Evolutionary conservation across 2,329 filamentous ascomycete species (phyloP).

Genomic region (Epichloe amarillans): DNA sequence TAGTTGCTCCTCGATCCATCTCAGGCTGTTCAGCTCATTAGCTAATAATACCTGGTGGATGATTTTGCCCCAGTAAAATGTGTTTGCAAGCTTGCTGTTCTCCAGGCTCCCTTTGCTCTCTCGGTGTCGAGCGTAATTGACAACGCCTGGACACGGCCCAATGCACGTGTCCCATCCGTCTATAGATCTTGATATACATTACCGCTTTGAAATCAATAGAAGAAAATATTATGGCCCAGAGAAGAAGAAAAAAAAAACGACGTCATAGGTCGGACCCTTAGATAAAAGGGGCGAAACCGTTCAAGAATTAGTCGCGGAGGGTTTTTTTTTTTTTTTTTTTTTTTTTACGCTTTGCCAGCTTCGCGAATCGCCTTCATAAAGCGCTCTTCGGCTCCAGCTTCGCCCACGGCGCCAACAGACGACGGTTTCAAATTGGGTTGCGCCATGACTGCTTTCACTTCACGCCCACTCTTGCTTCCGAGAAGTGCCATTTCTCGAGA

Average conservation of each 20-base stretch:
- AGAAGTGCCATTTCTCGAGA: constrained; percentile 39
- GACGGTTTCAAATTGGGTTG: constrained; percentile 16
- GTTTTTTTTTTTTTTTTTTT: not conserved
- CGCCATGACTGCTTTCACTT: constrained; percentile 27
- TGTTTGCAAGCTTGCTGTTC: not conserved
- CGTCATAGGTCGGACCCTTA: not conserved
- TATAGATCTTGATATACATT: constrained; percentile 14
- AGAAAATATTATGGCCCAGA: constrained; percentile 4
- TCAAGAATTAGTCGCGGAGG: not conserved
- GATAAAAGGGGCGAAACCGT: not conserved
- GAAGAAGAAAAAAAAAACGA: not conserved
- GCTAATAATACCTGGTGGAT: not conserved
- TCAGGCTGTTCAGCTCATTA: not conserved
- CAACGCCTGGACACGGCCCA: constrained; percentile 8
- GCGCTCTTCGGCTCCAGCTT: constrained; percentile 34
- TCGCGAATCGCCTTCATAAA: constrained; percentile 23
- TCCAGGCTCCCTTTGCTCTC: not conserved
- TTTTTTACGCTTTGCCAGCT: constrained; percentile 18
- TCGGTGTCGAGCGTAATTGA: not conserved
- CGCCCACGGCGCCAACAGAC: constrained; percentile 23
- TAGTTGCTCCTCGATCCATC: no score
- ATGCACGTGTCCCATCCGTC: constrained; percentile 4
- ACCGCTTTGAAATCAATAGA: constrained; percentile 9
- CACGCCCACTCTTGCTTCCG: constrained; percentile 28
- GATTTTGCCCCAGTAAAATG: not conserved